Evolutionary conservation across 345 rosid genomes (phyloP).

Genomic region (Carallia brachiata): DNA sequence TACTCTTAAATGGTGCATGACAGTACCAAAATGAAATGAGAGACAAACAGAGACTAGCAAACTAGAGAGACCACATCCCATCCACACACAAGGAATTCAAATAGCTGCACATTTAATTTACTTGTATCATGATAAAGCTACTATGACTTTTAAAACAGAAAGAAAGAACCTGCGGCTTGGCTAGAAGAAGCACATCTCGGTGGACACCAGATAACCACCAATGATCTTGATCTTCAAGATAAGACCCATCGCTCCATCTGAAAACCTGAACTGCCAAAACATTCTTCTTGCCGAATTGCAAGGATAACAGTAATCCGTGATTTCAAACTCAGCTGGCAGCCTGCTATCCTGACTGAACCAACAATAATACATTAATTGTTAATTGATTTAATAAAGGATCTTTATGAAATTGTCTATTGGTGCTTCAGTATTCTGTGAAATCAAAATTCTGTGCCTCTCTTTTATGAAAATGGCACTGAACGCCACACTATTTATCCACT

Average conservation of each 20-base stretch:
- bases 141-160: not conserved
- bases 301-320: slow-evolving; percentile 80
- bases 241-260: slow-evolving; percentile 99
- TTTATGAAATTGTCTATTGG: not conserved
- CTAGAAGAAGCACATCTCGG: slow-evolving; percentile 92
- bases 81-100: not conserved
- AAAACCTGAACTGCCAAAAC: slow-evolving; percentile 92
- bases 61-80: not conserved
- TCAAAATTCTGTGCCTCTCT: not conserved
- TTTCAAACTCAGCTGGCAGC: slow-evolving; percentile 97
- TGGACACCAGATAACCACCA: slow-evolving; percentile 99
- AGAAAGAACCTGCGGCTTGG: slow-evolving; percentile 82
- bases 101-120: not conserved
- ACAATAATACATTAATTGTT: slow-evolving; percentile 26
- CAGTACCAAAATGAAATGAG: not conserved
- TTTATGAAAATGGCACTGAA: not conserved
- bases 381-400: slow-evolving; percentile 7
- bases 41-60: not conserved
- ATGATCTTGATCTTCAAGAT: slow-evolving; percentile 99
- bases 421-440: not conserved
- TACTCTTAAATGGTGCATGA: not conserved
- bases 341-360: slow-evolving; percentile 91
- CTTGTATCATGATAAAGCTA: not conserved
- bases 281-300: slow-evolving; percentile 66
- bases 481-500: too few species aligned